Evolutionary conservation across 2,329 filamentous ascomycete genomes (phyloP).

Genomic region (Fusarium piperis): DNA sequence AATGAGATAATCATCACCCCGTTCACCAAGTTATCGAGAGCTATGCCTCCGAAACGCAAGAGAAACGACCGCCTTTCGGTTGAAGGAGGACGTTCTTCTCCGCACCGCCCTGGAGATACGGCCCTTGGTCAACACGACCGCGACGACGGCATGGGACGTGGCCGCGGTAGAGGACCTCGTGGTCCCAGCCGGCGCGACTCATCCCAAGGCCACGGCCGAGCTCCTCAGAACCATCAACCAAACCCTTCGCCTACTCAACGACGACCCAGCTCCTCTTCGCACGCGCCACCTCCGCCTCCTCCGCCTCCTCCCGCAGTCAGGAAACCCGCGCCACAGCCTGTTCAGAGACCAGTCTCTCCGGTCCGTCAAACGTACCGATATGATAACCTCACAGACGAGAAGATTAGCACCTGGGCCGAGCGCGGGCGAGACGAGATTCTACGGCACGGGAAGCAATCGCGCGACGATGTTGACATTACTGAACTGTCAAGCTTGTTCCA

Average conservation of each 20-base stretch:
- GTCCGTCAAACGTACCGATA: slow-evolving; percentile 71
- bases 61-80: slow-evolving; percentile 60
- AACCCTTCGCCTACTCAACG: slow-evolving; percentile 38
- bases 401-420: slow-evolving; percentile 73
- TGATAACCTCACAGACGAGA: slow-evolving; percentile 77
- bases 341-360: slow-evolving; percentile 45
- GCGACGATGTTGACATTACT: slow-evolving; percentile 73
- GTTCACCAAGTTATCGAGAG: slow-evolving; percentile 34
- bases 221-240: slow-evolving; percentile 38
- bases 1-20: slow-evolving; percentile 47
- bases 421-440: slow-evolving; percentile 74
- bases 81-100: slow-evolving; percentile 66
- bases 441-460: slow-evolving; percentile 70
- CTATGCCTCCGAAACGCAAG: slow-evolving; percentile 70
- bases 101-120: slow-evolving; percentile 69
- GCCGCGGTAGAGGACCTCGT: slow-evolving; percentile 59
- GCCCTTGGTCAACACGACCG: slow-evolving; percentile 67
- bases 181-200: slow-evolving; percentile 64
- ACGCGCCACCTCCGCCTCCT: slow-evolving; percentile 35
- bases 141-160: slow-evolving; percentile 58
- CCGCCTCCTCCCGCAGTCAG: slow-evolving; percentile 36
- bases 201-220: slow-evolving; percentile 49
- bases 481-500: slow-evolving; percentile 80
- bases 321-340: slow-evolving; percentile 33
- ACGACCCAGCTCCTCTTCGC: slow-evolving; percentile 33